A percentile compares a stretch with the other conserved stretches of the same genome.
These are phyloP conservation scores for Colletotrichum agaves DNA, from an alignment of 2,329 filamentous ascomycete genomes.

Conservation along the genomic window DNA sequence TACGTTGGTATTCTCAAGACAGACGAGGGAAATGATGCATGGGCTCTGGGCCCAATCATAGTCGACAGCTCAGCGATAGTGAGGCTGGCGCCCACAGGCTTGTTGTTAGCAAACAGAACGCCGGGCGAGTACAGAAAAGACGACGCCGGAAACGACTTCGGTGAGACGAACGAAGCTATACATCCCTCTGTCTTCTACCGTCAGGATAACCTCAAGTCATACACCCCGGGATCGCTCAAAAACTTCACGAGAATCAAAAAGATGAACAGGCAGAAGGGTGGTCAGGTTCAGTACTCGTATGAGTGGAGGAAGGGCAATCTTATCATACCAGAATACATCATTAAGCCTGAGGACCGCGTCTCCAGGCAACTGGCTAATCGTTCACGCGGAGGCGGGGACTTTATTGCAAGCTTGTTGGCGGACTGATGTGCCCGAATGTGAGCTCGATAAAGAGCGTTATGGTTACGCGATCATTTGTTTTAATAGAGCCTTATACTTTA, in stretches of 20 bases:
- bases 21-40: constrained; percentile 1
- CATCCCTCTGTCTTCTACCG: constrained; percentile 31
- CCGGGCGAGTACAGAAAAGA: constrained; percentile 21
- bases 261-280: not conserved
- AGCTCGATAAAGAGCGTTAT: no score
- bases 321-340: constrained; percentile 23
- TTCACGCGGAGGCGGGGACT: not conserved
- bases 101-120: not conserved
- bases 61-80: constrained; percentile 15
- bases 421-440: no score
- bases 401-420: not conserved
- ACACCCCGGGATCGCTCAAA: not conserved
- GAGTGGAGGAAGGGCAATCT: constrained; percentile 22
- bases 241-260: not conserved
- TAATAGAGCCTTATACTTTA: no score
- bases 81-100: not conserved
- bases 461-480: no score
- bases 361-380: not conserved
- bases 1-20: not conserved
- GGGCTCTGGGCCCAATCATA: constrained; percentile 22
- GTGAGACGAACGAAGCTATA: constrained; percentile 25
- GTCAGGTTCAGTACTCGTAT: not conserved
- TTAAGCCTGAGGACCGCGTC: constrained; percentile 2
- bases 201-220: not conserved
- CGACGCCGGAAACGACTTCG: constrained; percentile 3